Conservation (phyloP, 441 rosid species). For the Capsella rubella region DNA sequence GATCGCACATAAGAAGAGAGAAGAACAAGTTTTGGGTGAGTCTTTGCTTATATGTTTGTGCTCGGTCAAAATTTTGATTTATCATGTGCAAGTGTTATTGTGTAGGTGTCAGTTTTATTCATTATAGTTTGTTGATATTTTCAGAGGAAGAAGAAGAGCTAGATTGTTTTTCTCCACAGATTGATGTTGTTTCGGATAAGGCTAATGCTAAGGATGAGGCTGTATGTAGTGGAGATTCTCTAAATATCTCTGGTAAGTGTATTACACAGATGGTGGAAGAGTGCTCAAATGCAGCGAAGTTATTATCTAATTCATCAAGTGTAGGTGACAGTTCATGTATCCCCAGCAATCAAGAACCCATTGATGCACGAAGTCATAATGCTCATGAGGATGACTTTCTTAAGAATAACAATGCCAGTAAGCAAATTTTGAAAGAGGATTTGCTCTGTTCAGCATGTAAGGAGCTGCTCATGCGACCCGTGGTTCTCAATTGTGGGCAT, state of each 20-base stretch:
- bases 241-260: conserved; percentile 32
- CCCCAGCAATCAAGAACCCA: conserved; percentile 21
- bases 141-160: conserved; percentile 64
- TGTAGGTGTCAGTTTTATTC: background rate
- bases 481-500: conserved; percentile 87
- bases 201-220: conserved; percentile 34
- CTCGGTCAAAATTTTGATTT: background rate
- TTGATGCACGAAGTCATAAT: conserved; percentile 11
- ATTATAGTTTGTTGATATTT: conserved; percentile 28
- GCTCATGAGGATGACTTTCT: conserved; percentile 33
- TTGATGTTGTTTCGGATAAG: conserved; percentile 44
- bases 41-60: background rate
- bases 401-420: conserved; percentile 8
- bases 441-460: conserved; percentile 71
- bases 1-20: conserved; percentile 57
- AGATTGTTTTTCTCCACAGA: conserved; percentile 62
- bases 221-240: conserved; percentile 34
- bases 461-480: conserved; percentile 63
- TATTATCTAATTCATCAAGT: conserved; percentile 24
- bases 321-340: conserved; percentile 15
- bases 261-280: conserved; percentile 35
- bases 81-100: background rate
- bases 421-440: conserved; percentile 54
- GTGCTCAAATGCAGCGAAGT: conserved; percentile 29
- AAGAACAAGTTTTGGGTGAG: conserved; percentile 62